Conservation (phyloP, 495 filamentous ascomycete species). For the Penicillium silybi region DNA sequence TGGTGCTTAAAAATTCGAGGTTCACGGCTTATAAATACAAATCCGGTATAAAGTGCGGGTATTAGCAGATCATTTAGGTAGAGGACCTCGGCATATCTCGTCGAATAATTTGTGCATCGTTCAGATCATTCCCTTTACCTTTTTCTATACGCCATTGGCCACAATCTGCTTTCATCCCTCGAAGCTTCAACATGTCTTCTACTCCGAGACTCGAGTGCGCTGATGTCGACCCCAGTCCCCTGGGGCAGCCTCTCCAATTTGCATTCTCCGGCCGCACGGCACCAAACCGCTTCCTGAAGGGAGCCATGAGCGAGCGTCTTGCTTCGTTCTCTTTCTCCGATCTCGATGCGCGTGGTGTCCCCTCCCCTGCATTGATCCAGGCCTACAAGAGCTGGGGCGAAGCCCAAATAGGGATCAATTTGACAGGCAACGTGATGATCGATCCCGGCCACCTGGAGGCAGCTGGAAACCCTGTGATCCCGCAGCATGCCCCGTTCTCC, state of each 20-base stretch:
- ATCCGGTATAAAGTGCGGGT: neutral
- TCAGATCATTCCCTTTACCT: neutral
- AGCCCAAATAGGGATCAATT: conserved; percentile 51
- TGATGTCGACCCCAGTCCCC: conserved; percentile 10
- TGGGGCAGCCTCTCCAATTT: conserved; percentile 55
- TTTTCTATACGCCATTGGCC: too few species aligned
- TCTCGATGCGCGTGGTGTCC: conserved; percentile 50
- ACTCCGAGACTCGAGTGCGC: neutral
- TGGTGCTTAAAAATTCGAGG: neutral
- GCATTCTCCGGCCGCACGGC: conserved; percentile 53
- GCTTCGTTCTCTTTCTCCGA: conserved; percentile 53
- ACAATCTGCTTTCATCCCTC: too few species aligned
- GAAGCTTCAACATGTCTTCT: neutral
- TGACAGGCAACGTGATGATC: conserved; percentile 63
- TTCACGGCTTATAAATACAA: neutral
- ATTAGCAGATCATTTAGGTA: neutral
- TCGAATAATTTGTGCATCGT: neutral
- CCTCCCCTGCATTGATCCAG: conserved; percentile 52
- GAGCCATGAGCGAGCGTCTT: conserved; percentile 58
- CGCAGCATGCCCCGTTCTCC: conserved; percentile 36
- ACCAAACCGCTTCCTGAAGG: conserved; percentile 60
- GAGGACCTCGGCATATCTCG: neutral
- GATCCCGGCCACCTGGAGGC: conserved; percentile 56
- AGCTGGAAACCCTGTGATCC: conserved; percentile 48
- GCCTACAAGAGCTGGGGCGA: conserved; percentile 59